Base-by-base conservation (phyloP, 495 filamentous ascomycete species). In the Mycothermus thermophilus region DNA sequence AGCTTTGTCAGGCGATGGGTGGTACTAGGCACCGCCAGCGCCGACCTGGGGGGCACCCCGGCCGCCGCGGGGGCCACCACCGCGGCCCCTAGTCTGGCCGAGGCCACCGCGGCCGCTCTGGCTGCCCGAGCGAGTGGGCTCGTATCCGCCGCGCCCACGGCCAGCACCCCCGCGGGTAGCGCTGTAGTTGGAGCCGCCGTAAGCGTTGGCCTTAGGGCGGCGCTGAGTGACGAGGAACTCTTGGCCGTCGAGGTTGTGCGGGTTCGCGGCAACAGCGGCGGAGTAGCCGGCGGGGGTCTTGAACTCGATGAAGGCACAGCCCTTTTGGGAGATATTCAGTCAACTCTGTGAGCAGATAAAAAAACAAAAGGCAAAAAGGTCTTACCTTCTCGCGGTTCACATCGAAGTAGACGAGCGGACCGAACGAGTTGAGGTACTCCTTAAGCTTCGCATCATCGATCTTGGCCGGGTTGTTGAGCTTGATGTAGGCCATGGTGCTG, bases 261-360 rank as follows among this genome's bases (percentile, higher is more conserved):
- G 87, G 64, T 90, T 96, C 38, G 75, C 81, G 37, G 71, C 71
- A 25, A 84, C 68, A 16, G 90, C 90, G 40, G 81, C 79, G 44
- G 76, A 64, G 54, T 88, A 95, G 14, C 72, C 83, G 30, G 83
- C 68, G 30, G 71, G 48, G 25, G 80, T 80, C 46, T 74, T 75
- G 52, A 92, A 97, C 51, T 97, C 92, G 41, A 94, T 81, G 52
- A 94, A 94, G 18, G 90, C 92, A 51, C 85, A 94, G 64, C 86
- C 95, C 92, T 95, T 25, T 6, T 47, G 18, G n/a, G 0, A 20
- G 37, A 20, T 8, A 11, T 34, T 36, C 16, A 30, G 46, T 64
- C 49, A 54, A 51, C 30, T 34, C n/a, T n/a, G n/a, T n/a, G n/a
- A n/a, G n/a, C n/a, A n/a, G n/a, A n/a, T n/a, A n/a, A n/a, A n/a